phyloP scores from a whole-genome alignment of 352 stramenopile genomes.

The Phytophthora foliorum region DNA sequence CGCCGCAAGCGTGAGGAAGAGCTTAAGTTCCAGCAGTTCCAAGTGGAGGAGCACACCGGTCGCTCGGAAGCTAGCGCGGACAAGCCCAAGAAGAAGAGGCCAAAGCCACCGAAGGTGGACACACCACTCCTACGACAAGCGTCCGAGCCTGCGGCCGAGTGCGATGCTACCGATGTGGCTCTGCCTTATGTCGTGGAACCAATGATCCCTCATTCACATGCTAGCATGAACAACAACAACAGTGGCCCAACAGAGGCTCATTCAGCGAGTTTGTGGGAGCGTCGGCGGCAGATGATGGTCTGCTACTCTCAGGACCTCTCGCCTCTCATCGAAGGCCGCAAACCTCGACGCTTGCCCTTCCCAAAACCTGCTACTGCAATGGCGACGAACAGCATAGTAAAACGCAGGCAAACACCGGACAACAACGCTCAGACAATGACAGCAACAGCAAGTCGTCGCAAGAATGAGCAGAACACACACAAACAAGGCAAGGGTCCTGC shows the following conservation, averaged over 20 bases:
- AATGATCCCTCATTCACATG: not conserved
- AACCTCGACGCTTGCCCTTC: slow-evolving; percentile 54
- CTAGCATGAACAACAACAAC: slow-evolving; percentile 11
- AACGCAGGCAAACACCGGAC: slow-evolving; percentile 20
- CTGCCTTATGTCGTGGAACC: slow-evolving; percentile 21
- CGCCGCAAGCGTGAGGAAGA: slow-evolving; percentile 60
- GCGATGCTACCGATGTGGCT: slow-evolving; percentile 5
- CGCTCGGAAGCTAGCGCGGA: slow-evolving; percentile 20
- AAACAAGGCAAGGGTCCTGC: slow-evolving; percentile 24
- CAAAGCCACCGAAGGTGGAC: slow-evolving; percentile 23
- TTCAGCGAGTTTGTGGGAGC: slow-evolving; percentile 39
- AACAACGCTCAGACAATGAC: slow-evolving; percentile 11
- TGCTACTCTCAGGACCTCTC: slow-evolving; percentile 78
- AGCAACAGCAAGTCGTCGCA: slow-evolving; percentile 18
- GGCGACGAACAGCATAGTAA: slow-evolving; percentile 1
- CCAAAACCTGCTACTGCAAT: slow-evolving; percentile 26
- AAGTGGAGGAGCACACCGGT: slow-evolving; percentile 25
- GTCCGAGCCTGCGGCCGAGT: slow-evolving; percentile 1
- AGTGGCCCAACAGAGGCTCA: slow-evolving; percentile 24
- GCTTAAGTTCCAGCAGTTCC: slow-evolving; percentile 46
- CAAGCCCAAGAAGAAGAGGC: slow-evolving; percentile 34
- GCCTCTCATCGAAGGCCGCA: slow-evolving; percentile 59
- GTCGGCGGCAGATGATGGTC: slow-evolving; percentile 47
- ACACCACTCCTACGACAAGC: not conserved
- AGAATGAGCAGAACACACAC: slow-evolving; percentile 19